These are phyloP conservation scores for Colletotrichum somersetense DNA, from an alignment of 2,329 filamentous ascomycete genomes.

Conservation along the genomic window DNA sequence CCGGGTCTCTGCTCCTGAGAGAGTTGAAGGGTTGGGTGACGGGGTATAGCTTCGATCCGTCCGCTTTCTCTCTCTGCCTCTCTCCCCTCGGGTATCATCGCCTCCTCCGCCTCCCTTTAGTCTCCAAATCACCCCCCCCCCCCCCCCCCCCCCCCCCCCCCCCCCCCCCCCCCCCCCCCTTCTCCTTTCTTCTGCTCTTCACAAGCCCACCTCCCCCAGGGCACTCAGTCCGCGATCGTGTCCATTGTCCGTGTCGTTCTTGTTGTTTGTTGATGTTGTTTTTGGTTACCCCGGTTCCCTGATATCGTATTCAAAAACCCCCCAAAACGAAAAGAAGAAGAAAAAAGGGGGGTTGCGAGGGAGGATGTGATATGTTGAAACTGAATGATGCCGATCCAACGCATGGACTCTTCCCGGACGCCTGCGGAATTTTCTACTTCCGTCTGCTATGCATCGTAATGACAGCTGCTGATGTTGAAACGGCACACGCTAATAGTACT, in stretches of 20 bases:
- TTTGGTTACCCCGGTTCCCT: not conserved
- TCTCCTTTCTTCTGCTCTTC: not conserved
- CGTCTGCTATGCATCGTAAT: constrained; percentile 34
- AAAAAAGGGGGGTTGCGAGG: too few species aligned
- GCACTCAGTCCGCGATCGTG: not conserved
- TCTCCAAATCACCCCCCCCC: not conserved
- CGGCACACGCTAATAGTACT: not conserved
- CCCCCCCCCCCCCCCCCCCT: too few species aligned
- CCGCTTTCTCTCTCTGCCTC: not conserved
- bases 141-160: too few species aligned
- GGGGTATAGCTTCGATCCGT: too few species aligned
- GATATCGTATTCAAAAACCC: not conserved
- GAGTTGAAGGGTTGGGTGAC: not conserved
- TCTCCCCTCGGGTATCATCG: constrained; percentile 35
- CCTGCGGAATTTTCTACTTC: constrained; percentile 24
- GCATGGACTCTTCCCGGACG: not conserved
- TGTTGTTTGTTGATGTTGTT: too few species aligned
- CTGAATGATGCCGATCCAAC: not conserved
- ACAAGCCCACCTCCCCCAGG: not conserved
- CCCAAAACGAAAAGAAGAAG: not conserved
- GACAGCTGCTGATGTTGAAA: constrained; percentile 23
- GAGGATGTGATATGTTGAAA: not conserved
- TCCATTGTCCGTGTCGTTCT: too few species aligned
- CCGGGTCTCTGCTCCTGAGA: not conserved
- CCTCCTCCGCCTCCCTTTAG: not conserved